These are phyloP conservation scores for Vitis rotundifolia DNA, from an alignment of 164 flowering plant species.

Conservation along the genomic window DNA sequence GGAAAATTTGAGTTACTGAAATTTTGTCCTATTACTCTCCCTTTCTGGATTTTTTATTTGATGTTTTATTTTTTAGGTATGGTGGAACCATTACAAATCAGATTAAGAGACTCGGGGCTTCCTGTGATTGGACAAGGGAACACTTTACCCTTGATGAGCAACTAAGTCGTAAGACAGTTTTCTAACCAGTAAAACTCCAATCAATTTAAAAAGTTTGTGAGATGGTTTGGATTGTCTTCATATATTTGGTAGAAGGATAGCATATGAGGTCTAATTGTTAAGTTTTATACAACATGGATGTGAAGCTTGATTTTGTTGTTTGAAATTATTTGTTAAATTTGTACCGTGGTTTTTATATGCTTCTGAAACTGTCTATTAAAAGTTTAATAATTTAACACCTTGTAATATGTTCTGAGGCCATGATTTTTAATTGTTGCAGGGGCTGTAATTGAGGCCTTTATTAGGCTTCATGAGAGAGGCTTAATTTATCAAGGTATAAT, in stretches of 20 bases:
- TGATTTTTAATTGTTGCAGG: slow-evolving; percentile 50
- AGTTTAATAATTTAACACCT: not conserved
- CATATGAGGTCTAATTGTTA: not conserved
- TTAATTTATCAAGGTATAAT: slow-evolving; percentile 87
- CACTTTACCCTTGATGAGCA: slow-evolving; percentile 95
- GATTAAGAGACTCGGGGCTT: slow-evolving; percentile 94
- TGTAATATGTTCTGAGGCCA: slow-evolving; percentile 21
- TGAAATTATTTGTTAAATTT: not conserved
- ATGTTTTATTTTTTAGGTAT: slow-evolving; percentile 49
- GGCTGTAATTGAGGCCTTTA: slow-evolving; percentile 90
- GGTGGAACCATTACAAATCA: slow-evolving; percentile 92
- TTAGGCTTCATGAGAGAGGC: slow-evolving; percentile 91
- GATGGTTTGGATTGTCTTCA: not conserved
- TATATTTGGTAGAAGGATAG: not conserved
- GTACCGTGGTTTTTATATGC: not conserved
- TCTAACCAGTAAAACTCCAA: slow-evolving; percentile 17
- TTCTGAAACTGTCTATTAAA: not conserved
- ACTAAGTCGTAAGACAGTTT: slow-evolving; percentile 90
- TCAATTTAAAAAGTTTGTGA: not conserved
- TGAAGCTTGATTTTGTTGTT: not conserved
- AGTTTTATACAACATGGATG: not conserved
- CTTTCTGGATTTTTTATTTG: not conserved
- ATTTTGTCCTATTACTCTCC: not conserved
- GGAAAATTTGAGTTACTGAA: not conserved
- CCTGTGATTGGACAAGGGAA: slow-evolving; percentile 96